Evolutionary conservation across 305 asterid species (phyloP).

Genomic region (Caryopteris hybrid): DNA sequence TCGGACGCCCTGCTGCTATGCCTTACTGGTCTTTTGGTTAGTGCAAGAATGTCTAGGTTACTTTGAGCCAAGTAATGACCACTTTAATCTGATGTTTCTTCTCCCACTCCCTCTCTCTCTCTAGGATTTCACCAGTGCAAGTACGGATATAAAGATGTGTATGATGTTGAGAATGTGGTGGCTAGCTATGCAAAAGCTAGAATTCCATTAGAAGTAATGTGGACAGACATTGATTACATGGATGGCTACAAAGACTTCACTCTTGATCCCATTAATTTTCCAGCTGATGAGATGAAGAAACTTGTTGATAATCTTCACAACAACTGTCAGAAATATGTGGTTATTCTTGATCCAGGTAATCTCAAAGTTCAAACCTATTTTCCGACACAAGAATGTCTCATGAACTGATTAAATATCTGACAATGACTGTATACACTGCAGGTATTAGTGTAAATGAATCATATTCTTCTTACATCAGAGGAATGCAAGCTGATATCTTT

Average conservation of each 20-base stretch:
- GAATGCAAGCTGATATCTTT: conserved; percentile 61
- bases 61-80: no score
- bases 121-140: conserved; percentile 89
- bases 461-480: conserved; percentile 63
- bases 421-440: conserved; percentile 19
- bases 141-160: conserved; percentile 63
- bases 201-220: conserved; percentile 86
- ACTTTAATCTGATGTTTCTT: no score
- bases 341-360: conserved; percentile 87
- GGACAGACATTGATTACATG: conserved; percentile 98
- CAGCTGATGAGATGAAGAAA: conserved; percentile 47
- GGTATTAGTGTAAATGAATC: conserved; percentile 62
- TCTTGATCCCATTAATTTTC: conserved; percentile 77
- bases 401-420: no score
- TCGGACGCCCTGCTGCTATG: conserved; percentile 91
- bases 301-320: conserved; percentile 60
- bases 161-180: conserved; percentile 64
- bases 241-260: conserved; percentile 89
- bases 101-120: no score
- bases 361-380: neutral
- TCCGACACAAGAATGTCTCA: no score
- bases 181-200: conserved; percentile 55
- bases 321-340: conserved; percentile 66
- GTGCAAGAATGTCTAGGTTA: conserved; percentile 11
- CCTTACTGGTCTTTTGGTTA: conserved; percentile 95